Evolutionary conservation across 768 basidiomycete genomes (phyloP).

Genomic region (Auriculariales sp.): DNA sequence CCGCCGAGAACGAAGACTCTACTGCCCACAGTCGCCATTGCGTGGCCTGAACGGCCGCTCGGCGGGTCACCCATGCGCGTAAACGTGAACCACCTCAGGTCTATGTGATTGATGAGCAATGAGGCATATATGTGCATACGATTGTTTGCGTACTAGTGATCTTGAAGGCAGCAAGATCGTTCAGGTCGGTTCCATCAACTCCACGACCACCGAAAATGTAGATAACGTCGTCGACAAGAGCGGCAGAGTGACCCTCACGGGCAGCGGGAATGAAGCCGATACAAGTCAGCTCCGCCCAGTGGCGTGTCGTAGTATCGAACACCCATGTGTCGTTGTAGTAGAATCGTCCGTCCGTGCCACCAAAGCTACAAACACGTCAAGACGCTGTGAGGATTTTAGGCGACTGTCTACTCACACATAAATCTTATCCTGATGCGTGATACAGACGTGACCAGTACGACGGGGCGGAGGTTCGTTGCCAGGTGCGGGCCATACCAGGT

Average conservation of each 20-base stretch:
- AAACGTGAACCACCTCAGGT: slow-evolving; percentile 99
- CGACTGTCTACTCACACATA: slow-evolving; percentile 45
- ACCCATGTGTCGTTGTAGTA: slow-evolving; percentile 99
- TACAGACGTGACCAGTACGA: slow-evolving; percentile 84
- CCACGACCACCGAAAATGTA: slow-evolving; percentile 96
- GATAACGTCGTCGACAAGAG: slow-evolving; percentile 92
- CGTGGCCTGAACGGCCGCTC: slow-evolving; percentile 83
- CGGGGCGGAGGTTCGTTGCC: slow-evolving; percentile 53
- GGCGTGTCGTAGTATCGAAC: slow-evolving; percentile 65
- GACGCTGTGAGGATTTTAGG: slow-evolving; percentile 8
- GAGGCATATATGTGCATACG: slow-evolving; percentile 1
- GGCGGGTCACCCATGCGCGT: slow-evolving; percentile 99
- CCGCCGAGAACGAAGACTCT: slow-evolving; percentile 91
- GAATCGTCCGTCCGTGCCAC: slow-evolving; percentile 95
- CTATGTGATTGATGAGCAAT: slow-evolving; percentile 25
- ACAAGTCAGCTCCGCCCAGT: slow-evolving; percentile 86
- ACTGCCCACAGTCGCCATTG: slow-evolving; percentile 88
- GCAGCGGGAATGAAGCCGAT: slow-evolving; percentile 95
- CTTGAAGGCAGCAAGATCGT: slow-evolving; percentile 93
- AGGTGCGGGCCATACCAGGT: slow-evolving; percentile 42
- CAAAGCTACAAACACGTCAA: slow-evolving; percentile 47
- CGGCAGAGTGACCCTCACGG: slow-evolving; percentile 90
- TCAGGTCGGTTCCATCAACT: slow-evolving; percentile 90
- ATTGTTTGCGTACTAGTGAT: slow-evolving; percentile 63
- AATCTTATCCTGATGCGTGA: slow-evolving; percentile 70